A percentile compares a stretch with the other conserved stretches of the same genome.
Conservation (phyloP, 1,139 yeast species). For the Lodderomyces oxycetoniae region DNA sequence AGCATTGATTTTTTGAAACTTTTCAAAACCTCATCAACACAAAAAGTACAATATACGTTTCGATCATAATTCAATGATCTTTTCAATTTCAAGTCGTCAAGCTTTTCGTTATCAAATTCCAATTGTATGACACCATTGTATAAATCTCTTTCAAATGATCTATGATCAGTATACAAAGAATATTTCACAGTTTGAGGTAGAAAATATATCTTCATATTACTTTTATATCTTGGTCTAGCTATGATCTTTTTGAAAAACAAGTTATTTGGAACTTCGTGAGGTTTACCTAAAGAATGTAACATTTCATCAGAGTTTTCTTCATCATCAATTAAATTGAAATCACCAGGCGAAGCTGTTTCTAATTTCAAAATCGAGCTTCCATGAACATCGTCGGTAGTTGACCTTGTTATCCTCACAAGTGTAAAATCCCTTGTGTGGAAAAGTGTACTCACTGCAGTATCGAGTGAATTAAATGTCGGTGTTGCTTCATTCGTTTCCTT, state of each 20-base stretch:
- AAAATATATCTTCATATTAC: constrained; percentile 46
- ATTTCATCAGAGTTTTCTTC: constrained; percentile 41
- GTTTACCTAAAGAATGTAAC: constrained; percentile 35
- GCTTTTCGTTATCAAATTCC: constrained; percentile 9
- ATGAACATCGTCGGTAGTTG: constrained; percentile 48
- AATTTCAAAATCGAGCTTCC: constrained; percentile 48
- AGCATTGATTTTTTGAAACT: constrained; percentile 15
- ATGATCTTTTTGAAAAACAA: constrained; percentile 43
- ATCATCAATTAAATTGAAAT: constrained; percentile 45
- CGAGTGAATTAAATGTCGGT: constrained; percentile 43
- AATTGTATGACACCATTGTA: constrained; percentile 44
- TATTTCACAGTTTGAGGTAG: constrained; percentile 29
- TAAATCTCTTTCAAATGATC: constrained; percentile 51
- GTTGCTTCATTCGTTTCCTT: constrained; percentile 5
- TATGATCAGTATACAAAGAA: constrained; percentile 45
- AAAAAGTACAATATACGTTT: constrained; percentile 23
- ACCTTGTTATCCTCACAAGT: constrained; percentile 48
- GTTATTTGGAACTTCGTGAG: constrained; percentile 40
- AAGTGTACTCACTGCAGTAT: constrained; percentile 41
- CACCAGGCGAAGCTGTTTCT: constrained; percentile 54
- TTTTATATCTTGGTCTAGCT: constrained; percentile 50
- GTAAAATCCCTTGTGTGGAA: constrained; percentile 42
- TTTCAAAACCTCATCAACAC: constrained; percentile 17
- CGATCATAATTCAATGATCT: constrained; percentile 7
- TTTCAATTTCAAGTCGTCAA: constrained; percentile 5